phyloP scores from a whole-genome alignment of 768 basidiomycete species.

The Russula vinacea region DNA sequence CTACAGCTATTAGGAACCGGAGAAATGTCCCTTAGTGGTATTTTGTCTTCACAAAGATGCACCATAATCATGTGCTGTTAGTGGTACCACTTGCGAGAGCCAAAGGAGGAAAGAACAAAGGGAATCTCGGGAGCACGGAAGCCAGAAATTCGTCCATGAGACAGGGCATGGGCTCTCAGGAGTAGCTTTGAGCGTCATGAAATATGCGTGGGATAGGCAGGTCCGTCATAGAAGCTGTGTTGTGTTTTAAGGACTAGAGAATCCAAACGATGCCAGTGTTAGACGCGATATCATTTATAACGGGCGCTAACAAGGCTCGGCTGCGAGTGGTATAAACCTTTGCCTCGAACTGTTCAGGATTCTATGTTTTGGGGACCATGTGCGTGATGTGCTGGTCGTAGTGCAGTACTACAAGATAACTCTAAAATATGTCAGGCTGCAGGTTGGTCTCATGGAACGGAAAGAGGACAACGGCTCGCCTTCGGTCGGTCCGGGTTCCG shows the following conservation, averaged over 20 bases:
- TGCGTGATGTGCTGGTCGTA: background rate
- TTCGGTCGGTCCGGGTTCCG: background rate
- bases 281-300: background rate
- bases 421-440: background rate
- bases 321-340: background rate
- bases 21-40: background rate
- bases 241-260: background rate
- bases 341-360: slow-evolving; percentile 1
- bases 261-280: background rate
- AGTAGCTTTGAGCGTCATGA: slow-evolving; percentile 17
- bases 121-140: background rate
- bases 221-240: background rate
- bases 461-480: too few species aligned
- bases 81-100: background rate
- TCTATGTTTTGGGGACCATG: background rate
- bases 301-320: slow-evolving; percentile 1
- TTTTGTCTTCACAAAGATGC: background rate
- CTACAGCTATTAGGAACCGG: slow-evolving; percentile 21
- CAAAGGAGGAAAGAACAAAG: slow-evolving; percentile 2
- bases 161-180: background rate
- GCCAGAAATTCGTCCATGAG: slow-evolving; percentile 11
- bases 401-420: background rate
- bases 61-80: background rate
- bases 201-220: background rate
- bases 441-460: background rate